Evolutionary conservation across 106 monocot species (phyloP), one percentile per base, ranked within the genome.

Genomic region (Amphibolis antarctica): DNA sequence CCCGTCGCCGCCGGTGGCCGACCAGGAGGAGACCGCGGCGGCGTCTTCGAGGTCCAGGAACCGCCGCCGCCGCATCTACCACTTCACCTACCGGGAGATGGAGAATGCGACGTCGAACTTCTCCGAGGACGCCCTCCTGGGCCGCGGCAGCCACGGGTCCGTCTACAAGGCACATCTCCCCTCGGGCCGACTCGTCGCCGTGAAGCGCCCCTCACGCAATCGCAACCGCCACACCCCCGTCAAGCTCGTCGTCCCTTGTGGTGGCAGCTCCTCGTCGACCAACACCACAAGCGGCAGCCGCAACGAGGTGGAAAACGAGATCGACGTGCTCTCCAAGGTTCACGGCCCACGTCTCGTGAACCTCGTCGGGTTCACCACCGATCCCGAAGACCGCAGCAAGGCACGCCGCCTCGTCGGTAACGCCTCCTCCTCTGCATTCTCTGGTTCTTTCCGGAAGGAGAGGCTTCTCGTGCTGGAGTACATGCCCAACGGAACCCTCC

Each of bases 401-500:
- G 36, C 36, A n/a, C n/a, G n/a, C n/a, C n/a, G n/a, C n/a, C n/a
- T n/a, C 36, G 7, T 36, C 36, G 4, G 7, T 7, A 36, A 36
- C 36, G 4, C 36, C 28, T 42, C 29, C 50, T 15, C 5, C 29
- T 7, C 24, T 9, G 18, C 21, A 2, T 42, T 36, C 42, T 26
- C 62, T 0, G 15, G 19, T 1, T 71, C 60, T 3, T 52, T 60
- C 52, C 42, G 42, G 29, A 70, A 51, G 18, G 66, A 77, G 23
- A 66, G 74, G 25, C 76, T 96, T 9, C 71, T 96, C 1, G 96
- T 96, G 10, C 70, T 86, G 23, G 96, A 96, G 76, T 82, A 80
- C 75, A 96, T 96, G 96, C 89, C 96, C 44, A 90, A 96, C 45
- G 96, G 96, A 24, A 96, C 86, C 12, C 71, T 96, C 17, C 90